Conservation (phyloP, 805 yeast genomes). For the Candida tammaniensis region DNA sequence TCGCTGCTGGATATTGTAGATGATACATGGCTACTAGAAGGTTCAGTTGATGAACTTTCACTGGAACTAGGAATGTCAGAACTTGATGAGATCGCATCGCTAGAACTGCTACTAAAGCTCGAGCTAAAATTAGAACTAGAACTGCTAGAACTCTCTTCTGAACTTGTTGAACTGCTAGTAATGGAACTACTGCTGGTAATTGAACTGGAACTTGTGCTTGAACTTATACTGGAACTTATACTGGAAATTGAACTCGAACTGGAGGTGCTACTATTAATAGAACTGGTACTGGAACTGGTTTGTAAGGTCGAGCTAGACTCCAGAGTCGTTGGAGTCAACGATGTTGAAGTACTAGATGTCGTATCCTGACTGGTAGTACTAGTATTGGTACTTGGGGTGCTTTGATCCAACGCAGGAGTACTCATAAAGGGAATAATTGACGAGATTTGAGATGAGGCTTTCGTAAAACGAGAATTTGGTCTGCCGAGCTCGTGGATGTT, state of each 20-base stretch:
- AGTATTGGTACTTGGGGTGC: no score
- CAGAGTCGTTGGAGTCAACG: background rate
- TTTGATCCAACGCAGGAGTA: no score
- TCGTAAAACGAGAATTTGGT: no score
- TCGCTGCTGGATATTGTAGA: no score
- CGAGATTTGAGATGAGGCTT: no score
- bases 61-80: background rate
- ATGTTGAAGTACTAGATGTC: background rate
- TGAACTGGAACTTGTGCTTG: slow-evolving; percentile 6
- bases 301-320: background rate
- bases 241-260: slow-evolving; percentile 1
- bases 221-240: background rate
- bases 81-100: background rate
- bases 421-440: no score
- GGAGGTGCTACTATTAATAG: background rate
- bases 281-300: slow-evolving; percentile 1
- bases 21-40: no score
- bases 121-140: background rate
- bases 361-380: background rate
- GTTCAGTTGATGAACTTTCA: background rate
- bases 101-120: background rate
- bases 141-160: no score
- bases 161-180: no score
- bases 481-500: no score
- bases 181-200: slow-evolving; percentile 3